phyloP scores from a whole-genome alignment of 495 filamentous ascomycete genomes.

The Corynascus novoguineensis region DNA sequence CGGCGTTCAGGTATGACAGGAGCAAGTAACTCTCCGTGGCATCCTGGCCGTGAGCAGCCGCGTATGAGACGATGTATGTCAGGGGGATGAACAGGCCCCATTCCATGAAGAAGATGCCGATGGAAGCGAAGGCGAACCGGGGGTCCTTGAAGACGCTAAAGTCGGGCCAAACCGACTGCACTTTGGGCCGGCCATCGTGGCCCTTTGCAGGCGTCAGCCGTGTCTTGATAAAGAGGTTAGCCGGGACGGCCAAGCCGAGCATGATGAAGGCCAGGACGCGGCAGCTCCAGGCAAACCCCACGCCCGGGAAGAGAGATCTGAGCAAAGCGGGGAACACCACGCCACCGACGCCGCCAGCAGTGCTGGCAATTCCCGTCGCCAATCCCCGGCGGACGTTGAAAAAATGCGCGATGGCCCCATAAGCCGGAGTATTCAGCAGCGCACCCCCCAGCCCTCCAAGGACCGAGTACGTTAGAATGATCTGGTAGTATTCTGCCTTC shows the following conservation, averaged over 20 bases:
- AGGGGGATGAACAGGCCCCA: slow-evolving; percentile 45
- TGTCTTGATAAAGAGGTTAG: slow-evolving; percentile 51
- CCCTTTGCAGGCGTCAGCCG: slow-evolving; percentile 40
- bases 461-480: slow-evolving; percentile 56
- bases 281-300: slow-evolving; percentile 56
- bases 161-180: slow-evolving; percentile 42
- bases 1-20: slow-evolving; percentile 53
- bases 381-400: slow-evolving; percentile 56
- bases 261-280: slow-evolving; percentile 56
- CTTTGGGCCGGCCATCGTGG: slow-evolving; percentile 24
- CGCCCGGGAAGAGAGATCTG: slow-evolving; percentile 40
- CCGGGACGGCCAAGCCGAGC: slow-evolving; percentile 46
- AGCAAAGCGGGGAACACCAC: slow-evolving; percentile 56
- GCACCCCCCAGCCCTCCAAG: slow-evolving; percentile 53
- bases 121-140: slow-evolving; percentile 49
- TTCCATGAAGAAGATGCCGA: slow-evolving; percentile 53
- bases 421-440: slow-evolving; percentile 54
- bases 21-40: slow-evolving; percentile 57
- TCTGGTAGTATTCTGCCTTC: slow-evolving; percentile 56
- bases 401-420: slow-evolving; percentile 59
- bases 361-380: slow-evolving; percentile 60
- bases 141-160: slow-evolving; percentile 50
- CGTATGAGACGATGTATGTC: slow-evolving; percentile 50
- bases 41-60: slow-evolving; percentile 42
- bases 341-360: slow-evolving; percentile 55